A percentile compares a stretch with the other conserved stretches of the same genome.
Conservation (phyloP, 2,329 filamentous ascomycete genomes). For the Tolypocladium ophioglossoides region DNA sequence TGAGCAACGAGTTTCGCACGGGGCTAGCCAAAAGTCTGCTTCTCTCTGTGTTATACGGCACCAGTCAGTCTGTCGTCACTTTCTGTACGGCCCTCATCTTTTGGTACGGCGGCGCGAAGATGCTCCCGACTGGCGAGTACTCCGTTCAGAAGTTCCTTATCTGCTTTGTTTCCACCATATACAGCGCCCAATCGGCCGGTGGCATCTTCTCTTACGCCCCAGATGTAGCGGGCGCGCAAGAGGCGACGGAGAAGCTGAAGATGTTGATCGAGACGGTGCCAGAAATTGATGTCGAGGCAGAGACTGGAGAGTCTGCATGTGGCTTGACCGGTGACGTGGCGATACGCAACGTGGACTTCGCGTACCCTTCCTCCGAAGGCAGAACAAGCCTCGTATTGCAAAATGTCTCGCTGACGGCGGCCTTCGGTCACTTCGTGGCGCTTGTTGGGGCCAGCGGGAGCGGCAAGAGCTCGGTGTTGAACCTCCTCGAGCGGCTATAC, state of each 20-base stretch:
- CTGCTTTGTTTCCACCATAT: slow-evolving; percentile 30
- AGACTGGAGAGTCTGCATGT: slow-evolving; percentile 41
- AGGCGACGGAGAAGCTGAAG: slow-evolving; percentile 67
- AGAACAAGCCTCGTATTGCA: background rate
- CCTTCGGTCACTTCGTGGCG: slow-evolving; percentile 57
- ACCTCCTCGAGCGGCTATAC: slow-evolving; percentile 58
- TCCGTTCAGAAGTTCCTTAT: slow-evolving; percentile 27
- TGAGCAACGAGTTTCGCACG: slow-evolving; percentile 16
- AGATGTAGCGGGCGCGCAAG: slow-evolving; percentile 77
- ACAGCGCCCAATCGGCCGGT: slow-evolving; percentile 73
- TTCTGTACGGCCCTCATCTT: slow-evolving; percentile 23
- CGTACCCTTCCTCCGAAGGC: background rate
- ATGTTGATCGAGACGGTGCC: slow-evolving; percentile 68
- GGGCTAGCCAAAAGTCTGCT: slow-evolving; percentile 3
- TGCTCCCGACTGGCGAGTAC: slow-evolving; percentile 23
- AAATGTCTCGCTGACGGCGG: slow-evolving; percentile 9
- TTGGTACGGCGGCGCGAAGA: slow-evolving; percentile 18
- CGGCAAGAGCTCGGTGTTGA: slow-evolving; percentile 58
- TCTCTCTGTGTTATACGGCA: background rate
- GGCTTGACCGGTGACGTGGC: background rate
- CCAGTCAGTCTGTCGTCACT: slow-evolving; percentile 16
- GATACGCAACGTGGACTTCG: background rate
- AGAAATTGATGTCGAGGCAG: slow-evolving; percentile 64
- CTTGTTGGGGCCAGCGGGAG: slow-evolving; percentile 58
- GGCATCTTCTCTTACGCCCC: slow-evolving; percentile 78